phyloP scores from a whole-genome alignment of 129 eudicot species.

The Calendula officinalis region DNA sequence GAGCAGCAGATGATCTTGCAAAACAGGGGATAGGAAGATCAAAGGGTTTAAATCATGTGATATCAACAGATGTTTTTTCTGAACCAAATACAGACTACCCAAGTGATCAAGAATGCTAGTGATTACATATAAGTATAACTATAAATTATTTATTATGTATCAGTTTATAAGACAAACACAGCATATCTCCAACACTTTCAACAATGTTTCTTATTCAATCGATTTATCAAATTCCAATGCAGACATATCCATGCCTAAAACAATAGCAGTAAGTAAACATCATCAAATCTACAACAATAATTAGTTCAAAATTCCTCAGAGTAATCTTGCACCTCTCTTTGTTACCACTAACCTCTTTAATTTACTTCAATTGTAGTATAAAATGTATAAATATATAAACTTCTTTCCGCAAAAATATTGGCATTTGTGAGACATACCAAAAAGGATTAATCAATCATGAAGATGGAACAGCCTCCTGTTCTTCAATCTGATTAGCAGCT shows the following conservation, averaged over 20 bases:
- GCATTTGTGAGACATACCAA: too few relatives aligned
- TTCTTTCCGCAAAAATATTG: constrained; percentile 2
- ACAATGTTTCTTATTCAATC: constrained; percentile 34
- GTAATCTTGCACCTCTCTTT: constrained; percentile 17
- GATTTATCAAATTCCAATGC: constrained; percentile 26
- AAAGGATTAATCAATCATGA: neutral
- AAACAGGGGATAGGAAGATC: too few relatives aligned
- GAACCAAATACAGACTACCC: too few relatives aligned
- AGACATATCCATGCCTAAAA: constrained; percentile 32
- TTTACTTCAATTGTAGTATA: constrained; percentile 22
- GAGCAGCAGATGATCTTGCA: too few relatives aligned
- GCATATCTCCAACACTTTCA: constrained; percentile 13
- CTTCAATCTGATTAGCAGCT: constrained; percentile 24
- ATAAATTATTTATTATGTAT: too few relatives aligned
- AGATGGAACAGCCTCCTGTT: constrained; percentile 17
- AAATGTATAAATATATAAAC: constrained; percentile 11
- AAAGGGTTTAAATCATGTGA: too few relatives aligned
- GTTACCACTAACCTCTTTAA: constrained; percentile 17
- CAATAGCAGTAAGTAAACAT: constrained; percentile 18
- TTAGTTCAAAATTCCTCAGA: constrained; percentile 16
- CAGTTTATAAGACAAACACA: constrained; percentile 6
- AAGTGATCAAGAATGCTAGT: too few relatives aligned
- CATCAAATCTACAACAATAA: constrained; percentile 34
- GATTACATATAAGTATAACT: too few relatives aligned
- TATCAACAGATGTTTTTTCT: too few relatives aligned